phyloP scores from a whole-genome alignment of 768 basidiomycete species.

The Porphyrellus cyaneotinctus region DNA sequence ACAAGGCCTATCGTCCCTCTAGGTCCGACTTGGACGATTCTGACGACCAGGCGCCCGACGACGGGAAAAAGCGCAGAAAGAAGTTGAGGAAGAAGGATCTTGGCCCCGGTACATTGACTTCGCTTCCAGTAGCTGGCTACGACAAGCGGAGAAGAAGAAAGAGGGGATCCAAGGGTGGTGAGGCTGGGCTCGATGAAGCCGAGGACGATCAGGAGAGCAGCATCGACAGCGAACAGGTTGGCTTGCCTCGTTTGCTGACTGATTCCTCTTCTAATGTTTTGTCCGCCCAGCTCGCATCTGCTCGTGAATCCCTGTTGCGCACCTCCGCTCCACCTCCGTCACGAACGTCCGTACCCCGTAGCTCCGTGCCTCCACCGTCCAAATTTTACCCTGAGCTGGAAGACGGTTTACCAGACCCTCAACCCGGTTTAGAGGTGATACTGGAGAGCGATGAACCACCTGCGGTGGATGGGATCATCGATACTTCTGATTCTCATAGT shows the following conservation, averaged over 20 bases:
- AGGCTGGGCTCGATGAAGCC: constrained; percentile 32
- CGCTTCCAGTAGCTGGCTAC: constrained; percentile 63
- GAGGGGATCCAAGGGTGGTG: constrained; percentile 41
- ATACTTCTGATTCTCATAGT: constrained; percentile 19
- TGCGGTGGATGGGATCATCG: constrained; percentile 23
- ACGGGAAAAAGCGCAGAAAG: constrained; percentile 49
- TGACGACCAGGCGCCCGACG: constrained; percentile 55
- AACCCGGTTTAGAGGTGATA: constrained; percentile 58
- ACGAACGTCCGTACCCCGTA: constrained; percentile 35
- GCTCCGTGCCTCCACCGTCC: constrained; percentile 41
- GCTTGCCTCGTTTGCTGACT: constrained; percentile 23
- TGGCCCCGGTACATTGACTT: constrained; percentile 54
- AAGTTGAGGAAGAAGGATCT: constrained; percentile 48
- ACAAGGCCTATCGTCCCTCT: constrained; percentile 76
- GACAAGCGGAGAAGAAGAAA: constrained; percentile 60
- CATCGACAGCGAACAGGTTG: constrained; percentile 39
- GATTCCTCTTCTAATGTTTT: constrained; percentile 11
- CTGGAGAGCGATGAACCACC: constrained; percentile 58
- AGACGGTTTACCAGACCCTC: constrained; percentile 36
- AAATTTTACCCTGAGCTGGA: constrained; percentile 10
- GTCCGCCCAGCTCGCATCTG: constrained; percentile 31
- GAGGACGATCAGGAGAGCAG: constrained; percentile 49
- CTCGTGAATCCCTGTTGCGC: constrained; percentile 32
- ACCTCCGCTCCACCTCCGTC: constrained; percentile 37
- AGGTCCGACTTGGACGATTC: constrained; percentile 63